A percentile compares a stretch with the other conserved stretches of the same genome.
Conservation (phyloP, 225 moss, liverwort and hornwort genomes). For the Sphagnum contortum region DNA sequence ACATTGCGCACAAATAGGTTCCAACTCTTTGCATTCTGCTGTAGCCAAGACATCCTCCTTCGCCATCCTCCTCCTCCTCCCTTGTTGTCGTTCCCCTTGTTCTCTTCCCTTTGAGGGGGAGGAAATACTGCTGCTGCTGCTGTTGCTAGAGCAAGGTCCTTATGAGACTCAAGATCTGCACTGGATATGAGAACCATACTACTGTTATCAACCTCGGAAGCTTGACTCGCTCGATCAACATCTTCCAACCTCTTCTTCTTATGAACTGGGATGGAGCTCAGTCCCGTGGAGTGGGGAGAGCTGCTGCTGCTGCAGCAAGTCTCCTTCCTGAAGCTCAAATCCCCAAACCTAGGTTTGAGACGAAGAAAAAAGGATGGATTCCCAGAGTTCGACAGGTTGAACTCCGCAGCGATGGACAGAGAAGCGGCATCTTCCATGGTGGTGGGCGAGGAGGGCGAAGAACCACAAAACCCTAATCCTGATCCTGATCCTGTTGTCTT, state of each 20-base stretch:
- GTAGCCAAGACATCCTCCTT: constrained; percentile 9
- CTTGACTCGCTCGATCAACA: constrained; percentile 10
- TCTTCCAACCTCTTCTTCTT: too few species aligned
- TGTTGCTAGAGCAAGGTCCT: constrained; percentile 1
- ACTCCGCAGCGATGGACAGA: constrained; percentile 68
- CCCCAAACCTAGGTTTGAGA: constrained; percentile 74
- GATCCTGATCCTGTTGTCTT: too few species aligned
- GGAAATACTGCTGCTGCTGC: too few species aligned
- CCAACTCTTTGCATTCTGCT: constrained; percentile 22
- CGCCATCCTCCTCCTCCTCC: constrained; percentile 5
- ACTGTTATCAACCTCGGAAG: constrained; percentile 11
- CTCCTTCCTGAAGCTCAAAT: constrained; percentile 70
- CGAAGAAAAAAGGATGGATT: constrained; percentile 69
- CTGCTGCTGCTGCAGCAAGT: constrained; percentile 18
- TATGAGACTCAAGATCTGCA: constrained; percentile 4
- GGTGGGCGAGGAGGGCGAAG: too few species aligned
- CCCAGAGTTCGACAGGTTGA: constrained; percentile 57
- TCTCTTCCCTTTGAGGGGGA: constrained; percentile 13
- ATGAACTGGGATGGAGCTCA: too few species aligned
- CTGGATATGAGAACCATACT: constrained; percentile 8
- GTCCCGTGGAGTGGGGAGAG: too few species aligned
- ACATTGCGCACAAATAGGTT: constrained; percentile 35
- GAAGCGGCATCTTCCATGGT: too few species aligned
- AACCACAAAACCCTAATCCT: constrained; percentile 90
- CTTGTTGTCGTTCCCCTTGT: too few species aligned